Evolutionary conservation across 805 yeast species (phyloP).

Genomic region (Candida wancherniae): DNA sequence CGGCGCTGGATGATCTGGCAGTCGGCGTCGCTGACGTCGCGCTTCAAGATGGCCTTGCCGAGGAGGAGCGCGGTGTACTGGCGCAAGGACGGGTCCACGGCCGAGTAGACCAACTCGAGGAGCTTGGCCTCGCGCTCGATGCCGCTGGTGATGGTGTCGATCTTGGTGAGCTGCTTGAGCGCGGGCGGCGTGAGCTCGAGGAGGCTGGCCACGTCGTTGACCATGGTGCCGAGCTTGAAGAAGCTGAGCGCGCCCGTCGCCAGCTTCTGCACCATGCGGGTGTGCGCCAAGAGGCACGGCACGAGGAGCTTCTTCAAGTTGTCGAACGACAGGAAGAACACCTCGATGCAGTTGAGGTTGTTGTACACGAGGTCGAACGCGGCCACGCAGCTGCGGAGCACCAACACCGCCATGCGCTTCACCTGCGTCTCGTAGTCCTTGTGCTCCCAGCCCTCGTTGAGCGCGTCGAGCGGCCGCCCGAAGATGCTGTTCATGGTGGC

Average conservation of each 20-base stretch:
- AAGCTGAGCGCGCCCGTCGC: constrained; percentile 24
- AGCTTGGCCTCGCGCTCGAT: constrained; percentile 31
- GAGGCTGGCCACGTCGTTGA: constrained; percentile 23
- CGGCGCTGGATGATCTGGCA: constrained; percentile 35
- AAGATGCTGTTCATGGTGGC: constrained; percentile 27
- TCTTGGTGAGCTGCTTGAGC: constrained; percentile 27
- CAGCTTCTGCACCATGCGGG: constrained; percentile 23
- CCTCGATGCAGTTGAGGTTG: constrained; percentile 31
- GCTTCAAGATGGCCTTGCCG: constrained; percentile 38
- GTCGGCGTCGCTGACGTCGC: constrained; percentile 23
- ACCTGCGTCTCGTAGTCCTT: constrained; percentile 22
- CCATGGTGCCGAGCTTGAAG: constrained; percentile 27
- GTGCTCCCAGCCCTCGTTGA: constrained; percentile 22
- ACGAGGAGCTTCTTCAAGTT: constrained; percentile 35
- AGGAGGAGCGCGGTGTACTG: constrained; percentile 35
- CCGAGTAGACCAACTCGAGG: constrained; percentile 24
- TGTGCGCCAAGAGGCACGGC: constrained; percentile 33
- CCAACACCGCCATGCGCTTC: constrained; percentile 17
- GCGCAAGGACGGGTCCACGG: constrained; percentile 32
- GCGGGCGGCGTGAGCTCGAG: constrained; percentile 19
- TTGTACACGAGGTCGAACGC: constrained; percentile 16
- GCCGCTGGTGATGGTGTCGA: constrained; percentile 37
- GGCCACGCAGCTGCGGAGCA: constrained; percentile 10
- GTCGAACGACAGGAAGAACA: constrained; percentile 35
- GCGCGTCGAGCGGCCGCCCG: constrained; percentile 14